Conservation (phyloP, 1,139 yeast species). For the Suhomyces ambrosiae region DNA sequence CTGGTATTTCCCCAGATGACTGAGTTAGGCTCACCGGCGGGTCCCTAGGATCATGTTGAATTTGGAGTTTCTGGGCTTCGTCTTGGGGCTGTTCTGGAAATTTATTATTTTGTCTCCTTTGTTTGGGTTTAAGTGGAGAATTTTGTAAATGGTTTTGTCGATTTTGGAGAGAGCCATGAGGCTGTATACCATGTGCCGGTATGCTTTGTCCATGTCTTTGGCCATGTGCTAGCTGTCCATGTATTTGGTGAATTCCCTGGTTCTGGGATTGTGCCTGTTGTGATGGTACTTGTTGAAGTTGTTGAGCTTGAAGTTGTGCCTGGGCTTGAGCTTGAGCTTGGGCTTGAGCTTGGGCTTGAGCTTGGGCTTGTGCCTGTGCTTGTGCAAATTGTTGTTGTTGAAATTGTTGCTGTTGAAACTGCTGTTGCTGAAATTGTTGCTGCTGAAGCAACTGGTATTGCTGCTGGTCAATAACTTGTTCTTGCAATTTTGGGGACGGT, state of each 20-base stretch:
- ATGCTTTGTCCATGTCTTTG: too few relatives aligned
- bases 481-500: slow-evolving; percentile 9
- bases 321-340: slow-evolving; percentile 14
- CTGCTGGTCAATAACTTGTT: slow-evolving; percentile 19
- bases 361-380: slow-evolving; percentile 6
- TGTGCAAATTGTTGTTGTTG: slow-evolving; percentile 19
- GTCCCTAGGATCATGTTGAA: background rate
- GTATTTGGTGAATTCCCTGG: background rate
- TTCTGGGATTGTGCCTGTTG: slow-evolving; percentile 8
- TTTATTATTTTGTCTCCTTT: background rate
- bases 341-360: slow-evolving; percentile 7
- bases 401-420: slow-evolving; percentile 18
- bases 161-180: too few relatives aligned
- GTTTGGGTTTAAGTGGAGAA: background rate
- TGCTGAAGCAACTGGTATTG: slow-evolving; percentile 15
- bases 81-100: background rate
- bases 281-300: slow-evolving; percentile 1
- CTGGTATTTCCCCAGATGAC: background rate
- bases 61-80: background rate
- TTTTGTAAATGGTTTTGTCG: too few relatives aligned
- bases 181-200: too few relatives aligned
- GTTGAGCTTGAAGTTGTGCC: slow-evolving; percentile 8
- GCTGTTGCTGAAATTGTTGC: slow-evolving; percentile 16
- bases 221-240: background rate
- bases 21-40: background rate